These are phyloP conservation scores for Dactylonectria macrodidyma DNA, from an alignment of 2,329 filamentous ascomycete species.

Conservation along the genomic window DNA sequence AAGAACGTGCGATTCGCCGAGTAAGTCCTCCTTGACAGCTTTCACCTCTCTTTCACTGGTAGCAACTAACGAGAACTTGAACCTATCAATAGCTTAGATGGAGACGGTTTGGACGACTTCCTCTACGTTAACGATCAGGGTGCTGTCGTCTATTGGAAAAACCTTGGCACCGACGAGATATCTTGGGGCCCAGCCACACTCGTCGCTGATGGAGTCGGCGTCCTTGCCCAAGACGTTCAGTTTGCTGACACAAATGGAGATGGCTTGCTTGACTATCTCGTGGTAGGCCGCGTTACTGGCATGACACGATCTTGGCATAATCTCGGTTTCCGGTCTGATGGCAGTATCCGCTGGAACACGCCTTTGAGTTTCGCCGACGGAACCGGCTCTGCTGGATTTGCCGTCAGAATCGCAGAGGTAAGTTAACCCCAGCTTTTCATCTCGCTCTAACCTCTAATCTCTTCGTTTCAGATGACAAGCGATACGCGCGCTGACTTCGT, in stretches of 20 bases:
- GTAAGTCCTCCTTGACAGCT: neutral
- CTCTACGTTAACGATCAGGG: constrained; percentile 12
- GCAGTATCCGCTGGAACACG: constrained; percentile 5
- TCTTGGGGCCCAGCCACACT: neutral
- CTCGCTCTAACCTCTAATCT: too few relatives aligned
- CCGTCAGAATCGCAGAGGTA: constrained; percentile 1
- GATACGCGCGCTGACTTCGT: too few relatives aligned
- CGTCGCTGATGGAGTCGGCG: constrained; percentile 3
- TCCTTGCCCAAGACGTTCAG: neutral
- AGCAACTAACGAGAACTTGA: too few relatives aligned
- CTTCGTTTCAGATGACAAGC: too few relatives aligned
- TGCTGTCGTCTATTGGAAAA: neutral
- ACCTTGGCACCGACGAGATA: neutral
- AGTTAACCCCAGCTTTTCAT: neutral
- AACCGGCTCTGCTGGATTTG: neutral
- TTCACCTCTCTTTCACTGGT: too few relatives aligned
- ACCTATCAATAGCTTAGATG: neutral
- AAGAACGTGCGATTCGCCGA: constrained; percentile 27
- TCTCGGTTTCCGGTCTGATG: neutral
- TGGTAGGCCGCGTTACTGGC: neutral
- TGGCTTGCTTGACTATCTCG: too few relatives aligned
- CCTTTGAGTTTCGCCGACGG: constrained; percentile 10
- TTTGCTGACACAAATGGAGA: too few relatives aligned
- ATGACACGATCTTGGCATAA: neutral
- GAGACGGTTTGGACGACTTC: constrained; percentile 3